These are phyloP conservation scores for Rhodosorus marinus DNA, from an alignment of 23 red algal genomes.

Conservation along the genomic window DNA sequence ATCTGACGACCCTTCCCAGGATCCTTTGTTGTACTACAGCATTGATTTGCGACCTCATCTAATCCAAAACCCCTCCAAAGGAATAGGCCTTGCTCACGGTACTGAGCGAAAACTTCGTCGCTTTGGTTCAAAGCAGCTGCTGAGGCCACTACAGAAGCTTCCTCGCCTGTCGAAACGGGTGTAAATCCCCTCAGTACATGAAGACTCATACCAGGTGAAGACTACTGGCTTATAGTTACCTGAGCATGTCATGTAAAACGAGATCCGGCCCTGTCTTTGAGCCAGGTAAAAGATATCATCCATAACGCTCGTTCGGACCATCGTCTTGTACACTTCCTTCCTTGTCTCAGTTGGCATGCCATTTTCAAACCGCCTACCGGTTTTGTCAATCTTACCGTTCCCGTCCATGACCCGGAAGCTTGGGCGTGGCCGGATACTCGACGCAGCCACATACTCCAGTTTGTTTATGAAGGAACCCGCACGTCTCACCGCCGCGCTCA, in stretches of 20 bases:
- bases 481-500: too few relatives aligned
- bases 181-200: too few relatives aligned
- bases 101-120: slow-evolving; percentile 40
- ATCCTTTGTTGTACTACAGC: slow-evolving; percentile 10
- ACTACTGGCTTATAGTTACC: too few relatives aligned
- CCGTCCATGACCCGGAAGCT: too few relatives aligned
- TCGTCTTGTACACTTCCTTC: not conserved
- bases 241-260: slow-evolving; percentile 26
- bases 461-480: too few relatives aligned
- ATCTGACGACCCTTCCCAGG: slow-evolving; percentile 25
- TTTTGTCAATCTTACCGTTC: too few relatives aligned
- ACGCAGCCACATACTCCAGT: too few relatives aligned
- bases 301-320: slow-evolving; percentile 26
- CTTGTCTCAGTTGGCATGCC: too few relatives aligned
- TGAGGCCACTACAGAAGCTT: slow-evolving; percentile 32
- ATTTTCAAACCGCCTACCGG: too few relatives aligned
- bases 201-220: too few relatives aligned
- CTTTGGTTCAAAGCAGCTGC: slow-evolving; percentile 27
- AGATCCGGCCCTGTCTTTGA: slow-evolving; percentile 40
- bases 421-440: too few relatives aligned
- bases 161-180: slow-evolving; percentile 33
- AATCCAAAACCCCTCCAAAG: slow-evolving; percentile 16
- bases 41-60: slow-evolving; percentile 27
- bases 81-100: slow-evolving; percentile 50
- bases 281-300: slow-evolving; percentile 19